A percentile compares a stretch with the other conserved stretches of the same genome.
Evolutionary conservation across 2,329 filamentous ascomycete genomes (phyloP).

Genomic region (Paecilomyces dactylethromorphus): DNA sequence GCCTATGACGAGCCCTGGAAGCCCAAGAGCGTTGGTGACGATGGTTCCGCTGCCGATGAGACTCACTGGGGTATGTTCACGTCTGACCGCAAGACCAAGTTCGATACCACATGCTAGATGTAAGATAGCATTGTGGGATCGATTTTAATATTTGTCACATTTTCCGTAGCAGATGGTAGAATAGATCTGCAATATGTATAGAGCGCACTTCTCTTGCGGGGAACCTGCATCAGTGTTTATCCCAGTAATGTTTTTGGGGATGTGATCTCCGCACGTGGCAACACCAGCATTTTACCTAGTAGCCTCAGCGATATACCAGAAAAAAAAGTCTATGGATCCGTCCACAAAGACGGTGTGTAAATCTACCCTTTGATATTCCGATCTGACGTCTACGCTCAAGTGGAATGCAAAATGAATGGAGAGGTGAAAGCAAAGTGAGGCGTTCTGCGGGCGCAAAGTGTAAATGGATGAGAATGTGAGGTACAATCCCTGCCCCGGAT

Average conservation of each 20-base stretch:
- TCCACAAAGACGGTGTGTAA: too few species aligned
- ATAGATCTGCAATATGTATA: neutral
- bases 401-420: neutral
- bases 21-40: slow-evolving; percentile 56
- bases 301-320: too few species aligned
- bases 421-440: neutral
- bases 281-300: too few species aligned
- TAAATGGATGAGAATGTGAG: neutral
- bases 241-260: neutral
- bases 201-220: neutral
- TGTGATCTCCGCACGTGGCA: too few species aligned
- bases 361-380: too few species aligned
- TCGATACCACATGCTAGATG: slow-evolving; percentile 40
- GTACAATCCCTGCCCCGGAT: neutral
- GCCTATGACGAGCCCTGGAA: slow-evolving; percentile 69
- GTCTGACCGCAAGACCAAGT: slow-evolving; percentile 53
- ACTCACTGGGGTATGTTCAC: slow-evolving; percentile 65
- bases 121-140: slow-evolving; percentile 2
- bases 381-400: too few species aligned
- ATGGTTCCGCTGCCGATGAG: slow-evolving; percentile 57
- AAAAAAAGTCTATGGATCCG: too few species aligned
- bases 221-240: neutral
- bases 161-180: neutral
- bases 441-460: neutral
- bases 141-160: neutral